Evolutionary conservation across 257 asterid genomes (phyloP).

Genomic region (Fraxinus anomala): DNA sequence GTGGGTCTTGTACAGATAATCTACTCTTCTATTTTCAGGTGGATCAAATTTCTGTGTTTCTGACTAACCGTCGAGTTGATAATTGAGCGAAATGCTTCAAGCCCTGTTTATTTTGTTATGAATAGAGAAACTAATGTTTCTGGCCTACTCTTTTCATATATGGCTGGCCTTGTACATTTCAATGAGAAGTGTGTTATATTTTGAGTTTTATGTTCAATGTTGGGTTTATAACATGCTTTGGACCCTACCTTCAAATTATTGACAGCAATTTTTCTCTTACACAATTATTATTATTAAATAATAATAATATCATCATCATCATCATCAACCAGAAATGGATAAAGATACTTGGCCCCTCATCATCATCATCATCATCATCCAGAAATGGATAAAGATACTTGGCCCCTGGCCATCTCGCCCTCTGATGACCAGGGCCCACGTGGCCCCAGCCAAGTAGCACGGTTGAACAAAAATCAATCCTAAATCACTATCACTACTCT

Average conservation of each 20-base stretch:
- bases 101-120: conserved; percentile 8
- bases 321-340: too few species aligned
- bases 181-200: not conserved
- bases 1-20: conserved; percentile 26
- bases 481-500: too few species aligned
- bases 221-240: not conserved
- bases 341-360: too few species aligned
- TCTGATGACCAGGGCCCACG: too few species aligned
- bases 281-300: too few species aligned
- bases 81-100: not conserved
- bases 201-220: not conserved
- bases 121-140: not conserved
- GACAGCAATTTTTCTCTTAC: not conserved
- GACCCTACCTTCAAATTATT: not conserved
- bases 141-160: conserved; percentile 6
- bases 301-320: too few species aligned
- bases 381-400: too few species aligned
- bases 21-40: conserved; percentile 3
- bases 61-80: not conserved
- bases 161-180: not conserved
- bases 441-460: too few species aligned
- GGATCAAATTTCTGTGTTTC: not conserved
- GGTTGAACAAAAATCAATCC: too few species aligned
- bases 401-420: too few species aligned
- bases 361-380: too few species aligned